Evolutionary conservation across 1,284 basidiomycete genomes (phyloP).

Genomic region (Clitocybe nebularis): DNA sequence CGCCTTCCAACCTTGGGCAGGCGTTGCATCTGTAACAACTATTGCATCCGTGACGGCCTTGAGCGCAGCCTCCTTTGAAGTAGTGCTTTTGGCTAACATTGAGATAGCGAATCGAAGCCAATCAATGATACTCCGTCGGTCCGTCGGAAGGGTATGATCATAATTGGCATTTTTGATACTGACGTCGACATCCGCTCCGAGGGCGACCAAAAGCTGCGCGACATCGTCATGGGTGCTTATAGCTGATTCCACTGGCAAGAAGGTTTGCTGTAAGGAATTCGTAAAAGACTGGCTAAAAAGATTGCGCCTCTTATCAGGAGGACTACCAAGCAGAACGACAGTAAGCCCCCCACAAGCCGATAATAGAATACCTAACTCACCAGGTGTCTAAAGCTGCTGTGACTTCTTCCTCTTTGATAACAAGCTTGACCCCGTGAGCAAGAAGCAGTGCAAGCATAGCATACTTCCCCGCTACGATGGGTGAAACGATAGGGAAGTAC

Average conservation of each 20-base stretch:
- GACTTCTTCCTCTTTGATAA: slow-evolving; percentile 28
- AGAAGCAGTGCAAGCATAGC: slow-evolving; percentile 36
- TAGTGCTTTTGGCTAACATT: slow-evolving; percentile 20
- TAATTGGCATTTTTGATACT: slow-evolving; percentile 21
- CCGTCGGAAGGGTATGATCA: slow-evolving; percentile 15
- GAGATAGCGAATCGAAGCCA: slow-evolving; percentile 34
- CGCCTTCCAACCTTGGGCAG: background rate
- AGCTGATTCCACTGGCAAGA: slow-evolving; percentile 40
- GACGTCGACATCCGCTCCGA: slow-evolving; percentile 40
- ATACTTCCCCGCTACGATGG: slow-evolving; percentile 31
- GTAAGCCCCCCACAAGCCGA: background rate
- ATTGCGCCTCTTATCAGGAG: slow-evolving; percentile 13
- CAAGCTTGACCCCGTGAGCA: slow-evolving; percentile 37
- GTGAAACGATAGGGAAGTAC: slow-evolving; percentile 34
- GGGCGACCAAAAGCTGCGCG: slow-evolving; percentile 36
- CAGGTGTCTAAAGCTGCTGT: slow-evolving; percentile 23
- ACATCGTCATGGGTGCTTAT: slow-evolving; percentile 36
- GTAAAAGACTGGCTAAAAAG: slow-evolving; percentile 19
- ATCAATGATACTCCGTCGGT: slow-evolving; percentile 33
- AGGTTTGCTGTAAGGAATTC: slow-evolving; percentile 23
- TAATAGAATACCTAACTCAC: slow-evolving; percentile 19
- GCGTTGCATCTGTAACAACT: background rate
- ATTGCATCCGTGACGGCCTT: background rate
- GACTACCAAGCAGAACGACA: slow-evolving; percentile 8
- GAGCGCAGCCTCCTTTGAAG: background rate